These are phyloP conservation scores for Monascus ruber DNA, from an alignment of 2,329 filamentous ascomycete species.

Conservation along the genomic window DNA sequence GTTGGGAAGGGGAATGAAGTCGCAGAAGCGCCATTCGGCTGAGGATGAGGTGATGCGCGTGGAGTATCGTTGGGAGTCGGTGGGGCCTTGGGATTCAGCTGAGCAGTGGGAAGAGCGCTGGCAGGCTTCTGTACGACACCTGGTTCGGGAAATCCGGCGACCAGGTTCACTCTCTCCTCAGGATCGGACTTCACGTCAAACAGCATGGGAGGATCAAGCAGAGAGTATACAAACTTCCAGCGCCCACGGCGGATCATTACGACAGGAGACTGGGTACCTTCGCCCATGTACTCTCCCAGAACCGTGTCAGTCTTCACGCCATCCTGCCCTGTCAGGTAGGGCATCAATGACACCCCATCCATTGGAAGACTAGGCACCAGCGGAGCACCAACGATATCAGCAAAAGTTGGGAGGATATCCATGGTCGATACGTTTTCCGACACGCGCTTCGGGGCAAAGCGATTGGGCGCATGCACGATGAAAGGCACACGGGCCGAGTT, in stretches of 20 bases:
- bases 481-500: constrained; percentile 81
- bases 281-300: constrained; percentile 90
- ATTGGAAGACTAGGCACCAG: constrained; percentile 63
- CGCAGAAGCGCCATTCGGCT: constrained; percentile 5
- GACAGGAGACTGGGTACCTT: constrained; percentile 76
- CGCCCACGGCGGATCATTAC: constrained; percentile 86
- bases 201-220: constrained; percentile 71
- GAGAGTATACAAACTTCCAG: constrained; percentile 86
- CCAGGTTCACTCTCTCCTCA: constrained; percentile 62
- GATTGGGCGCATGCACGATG: constrained; percentile 67
- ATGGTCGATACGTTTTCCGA: constrained; percentile 79
- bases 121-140: constrained; percentile 29
- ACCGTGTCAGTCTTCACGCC: constrained; percentile 61
- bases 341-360: constrained; percentile 70
- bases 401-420: constrained; percentile 80
- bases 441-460: constrained; percentile 65
- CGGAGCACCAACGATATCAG: constrained; percentile 65
- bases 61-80: constrained; percentile 24
- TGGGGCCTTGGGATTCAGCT: constrained; percentile 9
- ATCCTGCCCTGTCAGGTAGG: constrained; percentile 55
- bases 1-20: constrained; percentile 23
- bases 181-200: constrained; percentile 71
- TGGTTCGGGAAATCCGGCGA: constrained; percentile 20
- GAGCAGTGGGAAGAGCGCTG: constrained; percentile 27
- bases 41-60: constrained; percentile 15